Base-by-base conservation (phyloP, 441 rosid species). In the Lepidium campestre region DNA sequence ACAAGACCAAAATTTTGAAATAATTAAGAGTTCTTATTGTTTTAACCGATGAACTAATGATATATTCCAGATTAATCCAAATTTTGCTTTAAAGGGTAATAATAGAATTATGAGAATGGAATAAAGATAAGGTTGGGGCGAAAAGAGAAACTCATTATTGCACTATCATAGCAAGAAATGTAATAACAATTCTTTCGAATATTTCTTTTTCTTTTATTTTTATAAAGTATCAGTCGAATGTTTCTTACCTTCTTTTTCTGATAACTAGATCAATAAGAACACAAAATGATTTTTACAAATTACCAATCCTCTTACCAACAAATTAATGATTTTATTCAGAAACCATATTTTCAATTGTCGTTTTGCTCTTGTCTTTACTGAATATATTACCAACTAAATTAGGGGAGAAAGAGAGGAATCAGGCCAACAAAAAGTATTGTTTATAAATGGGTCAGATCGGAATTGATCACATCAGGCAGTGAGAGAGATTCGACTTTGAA, bases 61-160 rank as follows among this genome's bases (percentile, higher is more conserved):
- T 36, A 39, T 18, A 12, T 12, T 36, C 1, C 22, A 27, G 57
- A 23, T 5, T 58, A 58, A 68, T 31, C 37, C 67, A 59, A 12
- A 25, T 18, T 23, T 42, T 42, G 40, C 47, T 61, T 70, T 52
- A 23, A 32, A 42, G 18, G 54, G 31, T 52, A 14, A 12, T 52
- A 14, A 12, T 17, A 13, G 19, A 61, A 61, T 42, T 19, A 42
- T 44, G 22, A 53, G 32, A 53, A 34, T 53, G 11, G 11, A 42
- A 17, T 44, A 70, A 53, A 44, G 62, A 70, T 22, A 36, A 53
- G 57, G 68, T 62, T 44, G 32, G 56, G 56, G 35, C 1, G 55
- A 70, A 70, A 70, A 34, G 68, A 53, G 62, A 62, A 34, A 61
- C 55, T 13, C 56, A 53, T 61, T 60, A 69, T 69, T 53, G 47